Evolutionary conservation across 148 eudicot genomes (phyloP).

Genomic region (Gaultheria prostrata): DNA sequence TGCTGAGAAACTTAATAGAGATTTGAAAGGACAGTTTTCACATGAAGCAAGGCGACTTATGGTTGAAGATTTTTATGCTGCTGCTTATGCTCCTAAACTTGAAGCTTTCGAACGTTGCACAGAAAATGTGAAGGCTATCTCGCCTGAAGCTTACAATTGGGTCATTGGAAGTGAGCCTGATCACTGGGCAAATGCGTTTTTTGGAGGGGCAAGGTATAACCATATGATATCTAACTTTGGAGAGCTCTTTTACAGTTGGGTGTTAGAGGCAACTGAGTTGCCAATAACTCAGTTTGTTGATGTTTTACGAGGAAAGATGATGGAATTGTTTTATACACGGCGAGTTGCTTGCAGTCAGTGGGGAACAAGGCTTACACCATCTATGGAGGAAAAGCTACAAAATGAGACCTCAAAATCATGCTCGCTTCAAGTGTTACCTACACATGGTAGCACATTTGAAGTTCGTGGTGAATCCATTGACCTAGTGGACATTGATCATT

Average conservation of each 20-base stretch:
- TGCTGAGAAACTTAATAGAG: conserved; percentile 49
- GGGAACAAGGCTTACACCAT: conserved; percentile 41
- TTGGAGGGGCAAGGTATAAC: conserved; percentile 47
- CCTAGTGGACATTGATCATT: conserved; percentile 37
- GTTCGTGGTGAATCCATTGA: conserved; percentile 40
- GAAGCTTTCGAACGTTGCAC: conserved; percentile 38
- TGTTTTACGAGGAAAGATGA: conserved; percentile 41
- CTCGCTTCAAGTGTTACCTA: conserved; percentile 30
- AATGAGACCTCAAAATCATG: conserved; percentile 36
- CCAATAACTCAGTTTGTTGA: conserved; percentile 51
- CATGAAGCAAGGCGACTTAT: conserved; percentile 55
- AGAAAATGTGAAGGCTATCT: conserved; percentile 43
- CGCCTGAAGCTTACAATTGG: conserved; percentile 56
- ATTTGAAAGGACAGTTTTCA: conserved; percentile 46
- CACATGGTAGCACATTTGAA: conserved; percentile 39
- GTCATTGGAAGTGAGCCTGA: conserved; percentile 43
- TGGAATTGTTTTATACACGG: conserved; percentile 40
- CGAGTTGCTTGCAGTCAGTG: conserved; percentile 39
- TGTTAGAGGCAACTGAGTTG: conserved; percentile 42
- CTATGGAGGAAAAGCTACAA: conserved; percentile 43
- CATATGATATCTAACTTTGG: conserved; percentile 43
- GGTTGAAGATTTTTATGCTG: conserved; percentile 52
- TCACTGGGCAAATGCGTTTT: conserved; percentile 51
- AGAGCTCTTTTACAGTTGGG: conserved; percentile 46
- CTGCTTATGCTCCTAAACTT: conserved; percentile 44